phyloP scores from a whole-genome alignment of 805 yeast genomes.

The Wickerhamomyces kurtzmanii region DNA sequence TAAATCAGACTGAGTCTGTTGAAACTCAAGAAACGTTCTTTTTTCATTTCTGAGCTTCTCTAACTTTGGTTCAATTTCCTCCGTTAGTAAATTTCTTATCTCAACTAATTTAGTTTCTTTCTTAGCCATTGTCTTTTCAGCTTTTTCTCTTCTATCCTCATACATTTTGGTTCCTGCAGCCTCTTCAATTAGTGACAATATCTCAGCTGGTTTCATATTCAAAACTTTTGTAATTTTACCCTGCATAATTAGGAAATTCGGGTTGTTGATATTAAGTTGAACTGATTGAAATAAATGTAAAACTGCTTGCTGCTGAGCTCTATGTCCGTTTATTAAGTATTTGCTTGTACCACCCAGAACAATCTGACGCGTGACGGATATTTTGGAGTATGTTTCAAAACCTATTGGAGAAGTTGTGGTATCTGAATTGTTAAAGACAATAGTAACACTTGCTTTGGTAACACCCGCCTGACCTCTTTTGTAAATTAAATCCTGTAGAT shows the following conservation, averaged over 20 bases:
- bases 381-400: slow-evolving; percentile 64
- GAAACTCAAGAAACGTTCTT: slow-evolving; percentile 74
- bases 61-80: slow-evolving; percentile 90
- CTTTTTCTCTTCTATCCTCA: slow-evolving; percentile 87
- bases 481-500: slow-evolving; percentile 86
- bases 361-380: slow-evolving; percentile 87
- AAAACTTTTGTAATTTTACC: slow-evolving; percentile 96
- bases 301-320: slow-evolving; percentile 92
- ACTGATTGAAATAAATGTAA: slow-evolving; percentile 87
- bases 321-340: slow-evolving; percentile 89
- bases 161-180: slow-evolving; percentile 97
- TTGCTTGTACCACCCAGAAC: slow-evolving; percentile 87
- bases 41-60: slow-evolving; percentile 76
- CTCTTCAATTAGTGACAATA: slow-evolving; percentile 86
- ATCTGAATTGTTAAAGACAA: slow-evolving; percentile 86
- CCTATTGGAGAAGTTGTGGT: slow-evolving; percentile 76
- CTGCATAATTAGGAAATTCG: slow-evolving; percentile 96
- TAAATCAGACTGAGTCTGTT: slow-evolving; percentile 70
- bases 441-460: slow-evolving; percentile 92
- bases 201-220: slow-evolving; percentile 91
- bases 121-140: slow-evolving; percentile 84
- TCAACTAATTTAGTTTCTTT: slow-evolving; percentile 80
- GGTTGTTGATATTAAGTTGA: slow-evolving; percentile 92
- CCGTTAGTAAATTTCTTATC: slow-evolving; percentile 60
- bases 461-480: slow-evolving; percentile 98